Evolutionary conservation across 306 rosid genomes (phyloP), one percentile per base, ranked within the genome.

Genomic region (Sicyos baderoa): DNA sequence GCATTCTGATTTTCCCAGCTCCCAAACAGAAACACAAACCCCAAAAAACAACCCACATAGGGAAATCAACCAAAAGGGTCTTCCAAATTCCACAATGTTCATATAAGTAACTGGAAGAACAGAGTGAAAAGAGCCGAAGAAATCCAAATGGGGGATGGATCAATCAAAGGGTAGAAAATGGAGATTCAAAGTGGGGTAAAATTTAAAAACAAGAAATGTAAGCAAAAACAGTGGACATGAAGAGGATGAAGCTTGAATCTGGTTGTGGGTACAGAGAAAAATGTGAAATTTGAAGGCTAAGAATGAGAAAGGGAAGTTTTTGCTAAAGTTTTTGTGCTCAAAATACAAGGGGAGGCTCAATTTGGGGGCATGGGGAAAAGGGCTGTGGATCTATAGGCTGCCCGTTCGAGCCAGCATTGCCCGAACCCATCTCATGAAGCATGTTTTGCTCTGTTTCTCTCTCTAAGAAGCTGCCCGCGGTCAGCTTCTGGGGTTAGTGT

Each of bases 211-310:
- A 76, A 83, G 80, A 75, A 91, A 87, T 84, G 95, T 23, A 75
- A 77, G 71, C 73, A 76, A 54, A 53, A 59, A 52, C 44, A 37
- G 47, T 29, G 59, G 71, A 71, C 56, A 57, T 65, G 73, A 79
- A 70, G 58, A 74, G 71, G 78, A 50, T n/a, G 58, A 37, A 71
- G 77, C 56, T 54, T 74, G 79, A 83, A 83, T 88, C 93, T 81
- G 79, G 82, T 88, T 84, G 60, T 61, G 86, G 82, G 77, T 77
- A 81, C 78, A 80, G 89, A 79, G 88, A 72, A 79, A 88, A 82
- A 87, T 76, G 78, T 79, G 69, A 82, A 84, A 85, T 79, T 89
- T 84, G 89, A 82, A 79, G 84, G 78, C 84, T 86, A 84, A 84
- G 87, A 89, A 89, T 95, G 73, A 87, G 96, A 29, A 91, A 72